These are phyloP conservation scores for Alternaria arbusti DNA, from an alignment of 2,329 filamentous ascomycete species.

Conservation along the genomic window DNA sequence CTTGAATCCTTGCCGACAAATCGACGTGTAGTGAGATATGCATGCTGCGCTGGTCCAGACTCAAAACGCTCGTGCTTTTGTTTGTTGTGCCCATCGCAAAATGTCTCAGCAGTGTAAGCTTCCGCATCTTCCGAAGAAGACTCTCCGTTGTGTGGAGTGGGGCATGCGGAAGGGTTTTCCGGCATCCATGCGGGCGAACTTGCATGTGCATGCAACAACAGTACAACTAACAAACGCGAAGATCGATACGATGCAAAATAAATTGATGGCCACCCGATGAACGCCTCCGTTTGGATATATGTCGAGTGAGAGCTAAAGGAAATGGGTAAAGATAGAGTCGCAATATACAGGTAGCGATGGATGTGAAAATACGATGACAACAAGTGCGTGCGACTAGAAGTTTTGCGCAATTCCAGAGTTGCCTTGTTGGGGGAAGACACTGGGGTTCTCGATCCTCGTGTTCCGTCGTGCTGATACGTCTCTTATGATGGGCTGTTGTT, in stretches of 20 bases:
- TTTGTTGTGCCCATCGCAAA: background rate
- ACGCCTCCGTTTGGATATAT: conserved; percentile 22
- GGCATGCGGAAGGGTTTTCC: conserved; percentile 10
- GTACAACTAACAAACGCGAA: conserved; percentile 1
- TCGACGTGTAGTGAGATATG: background rate
- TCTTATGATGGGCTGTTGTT: conserved; percentile 79
- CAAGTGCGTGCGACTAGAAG: conserved; percentile 64
- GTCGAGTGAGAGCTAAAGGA: conserved; percentile 3
- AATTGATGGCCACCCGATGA: conserved; percentile 1
- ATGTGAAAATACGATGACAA: background rate
- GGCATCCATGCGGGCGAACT: conserved; percentile 4
- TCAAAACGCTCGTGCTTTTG: conserved; percentile 10
- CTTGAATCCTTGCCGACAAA: background rate
- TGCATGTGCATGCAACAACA: conserved; percentile 14
- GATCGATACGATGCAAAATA: conserved; percentile 11
- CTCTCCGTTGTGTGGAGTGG: conserved; percentile 7
- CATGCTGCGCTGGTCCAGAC: conserved; percentile 1
- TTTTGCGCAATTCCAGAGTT: conserved; percentile 97
- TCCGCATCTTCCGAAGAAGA: background rate
- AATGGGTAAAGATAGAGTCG: conserved; percentile 11
- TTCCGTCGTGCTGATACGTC: conserved; percentile 92
- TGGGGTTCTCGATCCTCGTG: conserved; percentile 90
- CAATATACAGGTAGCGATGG: conserved; percentile 25
- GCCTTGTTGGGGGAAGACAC: conserved; percentile 85
- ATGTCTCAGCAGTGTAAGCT: background rate